Percentiles rank a stretch among this genome's conserved stretches.
Evolutionary conservation across 2,329 filamentous ascomycete species (phyloP).

Genomic region (Colletotrichum endophyticum): DNA sequence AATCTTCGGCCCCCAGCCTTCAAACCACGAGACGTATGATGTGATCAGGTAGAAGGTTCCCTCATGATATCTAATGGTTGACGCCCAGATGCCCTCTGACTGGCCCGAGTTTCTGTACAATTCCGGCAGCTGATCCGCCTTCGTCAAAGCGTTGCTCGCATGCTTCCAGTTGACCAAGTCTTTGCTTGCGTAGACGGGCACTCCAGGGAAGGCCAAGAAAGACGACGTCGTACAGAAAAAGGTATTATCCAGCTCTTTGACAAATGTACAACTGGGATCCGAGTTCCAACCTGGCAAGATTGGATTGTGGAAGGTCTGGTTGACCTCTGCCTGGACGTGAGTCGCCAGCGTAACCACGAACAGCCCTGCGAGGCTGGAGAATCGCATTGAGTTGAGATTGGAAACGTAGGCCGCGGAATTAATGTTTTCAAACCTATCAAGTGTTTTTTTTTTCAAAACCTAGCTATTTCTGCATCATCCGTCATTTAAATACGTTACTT

Average conservation of each 20-base stretch:
- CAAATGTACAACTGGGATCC: conserved; percentile 49
- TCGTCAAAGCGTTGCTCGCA: conserved; percentile 42
- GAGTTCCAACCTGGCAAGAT: conserved; percentile 55
- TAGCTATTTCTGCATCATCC: background rate
- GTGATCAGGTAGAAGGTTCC: conserved; percentile 45
- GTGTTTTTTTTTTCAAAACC: background rate
- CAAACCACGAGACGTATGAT: conserved; percentile 7
- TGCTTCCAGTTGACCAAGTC: conserved; percentile 56
- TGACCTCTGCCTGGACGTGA: background rate
- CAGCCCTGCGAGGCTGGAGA: background rate
- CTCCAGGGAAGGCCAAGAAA: conserved; percentile 56
- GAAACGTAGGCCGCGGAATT: background rate
- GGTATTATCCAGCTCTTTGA: conserved; percentile 42
- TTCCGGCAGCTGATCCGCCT: conserved; percentile 43
- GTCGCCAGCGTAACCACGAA: background rate
- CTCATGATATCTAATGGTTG: conserved; percentile 46
- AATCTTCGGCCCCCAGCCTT: conserved; percentile 34
- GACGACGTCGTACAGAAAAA: conserved; percentile 58
- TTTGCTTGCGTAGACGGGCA: conserved; percentile 57
- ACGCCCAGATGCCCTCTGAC: conserved; percentile 47
- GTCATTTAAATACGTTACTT: background rate
- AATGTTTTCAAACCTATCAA: background rate
- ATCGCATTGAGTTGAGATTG: background rate
- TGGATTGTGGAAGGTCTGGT: conserved; percentile 38
- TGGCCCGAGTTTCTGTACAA: conserved; percentile 18